A percentile compares a stretch with the other conserved stretches of the same genome.
Evolutionary conservation across 2,329 filamentous ascomycete species (phyloP).

Genomic region (Cyanodermella asteris): DNA sequence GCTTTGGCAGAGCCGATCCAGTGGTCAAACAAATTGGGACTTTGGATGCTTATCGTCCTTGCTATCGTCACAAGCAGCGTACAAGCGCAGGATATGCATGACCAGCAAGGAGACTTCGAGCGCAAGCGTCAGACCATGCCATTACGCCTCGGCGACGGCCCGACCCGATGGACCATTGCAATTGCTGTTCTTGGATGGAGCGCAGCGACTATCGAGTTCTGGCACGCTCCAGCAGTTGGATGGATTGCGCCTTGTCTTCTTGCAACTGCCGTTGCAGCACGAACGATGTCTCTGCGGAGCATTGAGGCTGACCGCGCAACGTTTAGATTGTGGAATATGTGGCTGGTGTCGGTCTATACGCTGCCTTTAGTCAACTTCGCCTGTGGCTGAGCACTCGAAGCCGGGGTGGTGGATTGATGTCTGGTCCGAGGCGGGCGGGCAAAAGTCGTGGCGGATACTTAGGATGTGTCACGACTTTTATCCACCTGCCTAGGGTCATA

Average conservation of each 20-base stretch:
- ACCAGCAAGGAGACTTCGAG: constrained; percentile 9
- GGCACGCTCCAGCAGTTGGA: constrained; percentile 1
- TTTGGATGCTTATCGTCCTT: constrained; percentile 1
- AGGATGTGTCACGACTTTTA: too few relatives aligned
- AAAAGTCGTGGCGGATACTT: too few relatives aligned
- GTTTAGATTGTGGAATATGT: constrained; percentile 11
- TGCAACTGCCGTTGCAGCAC: constrained; percentile 1
- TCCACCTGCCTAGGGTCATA: too few relatives aligned
- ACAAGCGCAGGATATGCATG: constrained; percentile 11
- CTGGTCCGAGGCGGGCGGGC: too few relatives aligned
- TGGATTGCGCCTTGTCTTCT: constrained; percentile 3
- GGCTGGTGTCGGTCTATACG: constrained; percentile 9
- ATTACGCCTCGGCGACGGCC: constrained; percentile 7
- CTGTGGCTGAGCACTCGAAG: too few relatives aligned
- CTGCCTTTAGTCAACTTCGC: constrained; percentile 8
- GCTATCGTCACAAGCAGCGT: constrained; percentile 6
- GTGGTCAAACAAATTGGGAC: too few relatives aligned
- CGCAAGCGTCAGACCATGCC: constrained; percentile 9
- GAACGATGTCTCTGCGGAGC: constrained; percentile 5
- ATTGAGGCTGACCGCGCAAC: constrained; percentile 8
- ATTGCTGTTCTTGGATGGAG: constrained; percentile 7
- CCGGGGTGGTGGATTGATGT: too few relatives aligned
- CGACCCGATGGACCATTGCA: constrained; percentile 6
- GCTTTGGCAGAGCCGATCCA: too few relatives aligned
- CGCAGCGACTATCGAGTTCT: too few relatives aligned